Conservation (phyloP, 2,329 filamentous ascomycete species). For the Colletotrichum sp. region DNA sequence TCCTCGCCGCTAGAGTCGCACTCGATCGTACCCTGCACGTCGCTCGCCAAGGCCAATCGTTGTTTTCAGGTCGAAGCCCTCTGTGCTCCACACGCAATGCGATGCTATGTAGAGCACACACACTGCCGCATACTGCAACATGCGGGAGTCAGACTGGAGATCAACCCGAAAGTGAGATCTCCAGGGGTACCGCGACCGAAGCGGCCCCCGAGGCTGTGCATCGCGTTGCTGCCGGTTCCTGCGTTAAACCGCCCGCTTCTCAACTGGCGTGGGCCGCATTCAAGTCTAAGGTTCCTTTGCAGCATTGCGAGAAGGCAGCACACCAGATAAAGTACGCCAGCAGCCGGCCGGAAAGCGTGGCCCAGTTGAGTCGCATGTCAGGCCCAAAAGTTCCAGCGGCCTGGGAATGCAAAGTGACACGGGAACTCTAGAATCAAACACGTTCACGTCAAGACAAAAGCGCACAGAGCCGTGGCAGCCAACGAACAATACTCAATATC, state of each 20-base stretch:
- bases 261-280: neutral
- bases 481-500: neutral
- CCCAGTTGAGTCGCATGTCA: neutral
- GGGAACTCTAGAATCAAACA: neutral
- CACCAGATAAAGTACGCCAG: neutral
- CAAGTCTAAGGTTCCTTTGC: neutral
- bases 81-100: neutral
- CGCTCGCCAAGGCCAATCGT: slow-evolving; percentile 11
- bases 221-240: neutral
- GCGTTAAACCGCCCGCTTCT: neutral
- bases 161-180: neutral
- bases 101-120: slow-evolving; percentile 5
- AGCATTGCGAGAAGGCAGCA: neutral
- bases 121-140: neutral
- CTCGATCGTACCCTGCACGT: neutral
- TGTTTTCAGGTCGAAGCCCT: slow-evolving; percentile 17
- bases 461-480: neutral
- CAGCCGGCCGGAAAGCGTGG: neutral
- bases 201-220: neutral
- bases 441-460: neutral
- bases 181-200: slow-evolving; percentile 7
- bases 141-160: neutral
- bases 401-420: neutral
- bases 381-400: neutral
- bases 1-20: neutral